Conservation (phyloP, 1,139 yeast species). For the Lodderomyces margitis region DNA sequence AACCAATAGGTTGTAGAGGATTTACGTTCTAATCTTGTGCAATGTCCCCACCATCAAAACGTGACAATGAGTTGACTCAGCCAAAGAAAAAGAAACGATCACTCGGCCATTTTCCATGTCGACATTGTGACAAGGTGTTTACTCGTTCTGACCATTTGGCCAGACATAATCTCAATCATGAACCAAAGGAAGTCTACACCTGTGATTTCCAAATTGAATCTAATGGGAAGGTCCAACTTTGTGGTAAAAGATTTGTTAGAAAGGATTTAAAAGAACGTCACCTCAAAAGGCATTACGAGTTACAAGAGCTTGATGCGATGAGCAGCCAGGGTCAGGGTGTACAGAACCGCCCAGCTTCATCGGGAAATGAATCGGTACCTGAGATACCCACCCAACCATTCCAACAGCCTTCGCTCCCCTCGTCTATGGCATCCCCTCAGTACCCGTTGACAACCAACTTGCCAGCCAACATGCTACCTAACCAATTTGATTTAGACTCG, state of each 20-base stretch:
- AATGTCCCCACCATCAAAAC: constrained; percentile 1
- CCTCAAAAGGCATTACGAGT: constrained; percentile 30
- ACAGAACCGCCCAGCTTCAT: background rate
- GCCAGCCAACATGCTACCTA: background rate
- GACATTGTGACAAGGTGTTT: constrained; percentile 39
- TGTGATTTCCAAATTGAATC: constrained; percentile 33
- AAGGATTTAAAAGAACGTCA: constrained; percentile 42
- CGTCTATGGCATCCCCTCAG: constrained; percentile 4
- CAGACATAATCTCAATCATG: constrained; percentile 44
- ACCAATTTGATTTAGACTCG: constrained; percentile 8
- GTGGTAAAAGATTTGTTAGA: constrained; percentile 43
- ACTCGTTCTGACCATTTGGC: constrained; percentile 43
- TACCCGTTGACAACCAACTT: constrained; percentile 9
- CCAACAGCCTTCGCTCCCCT: constrained; percentile 2
- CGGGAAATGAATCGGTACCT: background rate
- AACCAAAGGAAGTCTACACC: constrained; percentile 27
- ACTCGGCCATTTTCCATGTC: constrained; percentile 22
- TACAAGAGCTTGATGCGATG: constrained; percentile 3
- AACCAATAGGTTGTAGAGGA: background rate
- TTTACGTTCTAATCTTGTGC: background rate
- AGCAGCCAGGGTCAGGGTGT: background rate
- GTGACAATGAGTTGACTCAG: constrained; percentile 1
- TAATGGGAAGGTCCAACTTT: constrained; percentile 23
- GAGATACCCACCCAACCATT: background rate
- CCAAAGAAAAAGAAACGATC: constrained; percentile 16